Base-by-base conservation (phyloP, 106 monocot species). In the Amphibolis antarctica region DNA sequence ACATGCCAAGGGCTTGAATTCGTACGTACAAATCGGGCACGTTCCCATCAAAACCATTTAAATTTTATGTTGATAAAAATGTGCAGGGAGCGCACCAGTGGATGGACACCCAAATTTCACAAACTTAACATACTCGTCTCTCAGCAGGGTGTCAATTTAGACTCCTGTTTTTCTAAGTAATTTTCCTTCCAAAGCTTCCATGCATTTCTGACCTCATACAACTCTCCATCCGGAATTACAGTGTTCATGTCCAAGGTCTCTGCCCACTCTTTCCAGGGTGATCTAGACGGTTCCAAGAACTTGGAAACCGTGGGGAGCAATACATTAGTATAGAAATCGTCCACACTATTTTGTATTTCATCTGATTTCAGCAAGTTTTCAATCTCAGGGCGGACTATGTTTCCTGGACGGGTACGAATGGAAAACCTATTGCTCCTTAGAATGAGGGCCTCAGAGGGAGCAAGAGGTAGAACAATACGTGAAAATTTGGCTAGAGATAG, bases 191-290 rank as follows among this genome's bases (percentile, higher is more conserved):
- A 88, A 2, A 10, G 23, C 31, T 61, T 83, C 79, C 79, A 85
- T 13, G 88, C 88, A 26, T 56, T 63, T 57, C 88, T 80, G 18
- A 93, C 85, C 64, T 85, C 76, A 13, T 81, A 78, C 44, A 93
- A 25, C 66, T 93, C 74, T 51, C 30, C 28, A 28, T 82, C 80
- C 4, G 94, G 72, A 23, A 96, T 86, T 42, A 78, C 63, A 9
- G 82, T 78, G 63, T 81, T 60, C 28, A 25, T 62, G 55, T 80
- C 86, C 76, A 96, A 82, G 65, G 74, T 86, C 21, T 75, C 75
- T 22, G 78, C 59, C 89, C 89, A 96, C 26, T 89, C 86, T 4
- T 75, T 80, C 96, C 96, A 96, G 4, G 86, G 84, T 5, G 71
- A 43, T 48, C 64, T 74, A n/a, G 75, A 81, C 44, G 84, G 74